Evolutionary conservation across 306 rosid species (phyloP).

Genomic region (Ochetophila trinervis): DNA sequence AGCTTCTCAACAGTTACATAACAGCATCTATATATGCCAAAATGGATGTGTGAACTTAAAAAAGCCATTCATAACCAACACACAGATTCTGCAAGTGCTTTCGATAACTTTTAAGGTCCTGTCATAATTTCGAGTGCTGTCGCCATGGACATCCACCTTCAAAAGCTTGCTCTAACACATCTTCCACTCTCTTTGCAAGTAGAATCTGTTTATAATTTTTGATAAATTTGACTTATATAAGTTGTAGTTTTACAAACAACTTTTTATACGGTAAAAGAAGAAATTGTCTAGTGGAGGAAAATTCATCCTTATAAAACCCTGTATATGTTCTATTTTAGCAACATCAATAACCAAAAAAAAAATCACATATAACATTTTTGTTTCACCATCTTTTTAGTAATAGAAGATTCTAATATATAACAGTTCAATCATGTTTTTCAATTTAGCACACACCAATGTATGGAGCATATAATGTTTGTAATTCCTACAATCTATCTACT

Average conservation of each 20-base stretch:
- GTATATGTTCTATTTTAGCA: not conserved
- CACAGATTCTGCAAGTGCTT: too few species aligned
- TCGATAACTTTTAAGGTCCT: constrained; percentile 3
- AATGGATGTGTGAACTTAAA: too few species aligned
- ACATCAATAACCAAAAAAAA: too few species aligned
- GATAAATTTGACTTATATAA: not conserved
- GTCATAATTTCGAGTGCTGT: constrained; percentile 61
- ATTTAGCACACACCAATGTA: too few species aligned
- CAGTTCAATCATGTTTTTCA: not conserved
- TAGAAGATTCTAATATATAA: not conserved
- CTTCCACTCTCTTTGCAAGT: constrained; percentile 76
- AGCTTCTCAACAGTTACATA: too few species aligned
- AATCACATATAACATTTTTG: not conserved
- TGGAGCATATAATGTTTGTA: not conserved
- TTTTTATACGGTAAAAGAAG: not conserved
- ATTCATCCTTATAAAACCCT: not conserved
- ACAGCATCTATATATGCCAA: too few species aligned
- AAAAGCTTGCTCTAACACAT: constrained; percentile 73
- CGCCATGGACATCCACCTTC: constrained; percentile 88
- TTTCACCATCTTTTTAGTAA: not conserved
- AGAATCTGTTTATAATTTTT: constrained; percentile 44
- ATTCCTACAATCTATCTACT: not conserved
- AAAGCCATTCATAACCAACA: too few species aligned
- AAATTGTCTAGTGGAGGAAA: not conserved
- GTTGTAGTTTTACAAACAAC: not conserved